Evolutionary conservation across 345 rosid genomes (phyloP), one percentile per base, ranked within the genome.

Genomic region (Populus nigra): DNA sequence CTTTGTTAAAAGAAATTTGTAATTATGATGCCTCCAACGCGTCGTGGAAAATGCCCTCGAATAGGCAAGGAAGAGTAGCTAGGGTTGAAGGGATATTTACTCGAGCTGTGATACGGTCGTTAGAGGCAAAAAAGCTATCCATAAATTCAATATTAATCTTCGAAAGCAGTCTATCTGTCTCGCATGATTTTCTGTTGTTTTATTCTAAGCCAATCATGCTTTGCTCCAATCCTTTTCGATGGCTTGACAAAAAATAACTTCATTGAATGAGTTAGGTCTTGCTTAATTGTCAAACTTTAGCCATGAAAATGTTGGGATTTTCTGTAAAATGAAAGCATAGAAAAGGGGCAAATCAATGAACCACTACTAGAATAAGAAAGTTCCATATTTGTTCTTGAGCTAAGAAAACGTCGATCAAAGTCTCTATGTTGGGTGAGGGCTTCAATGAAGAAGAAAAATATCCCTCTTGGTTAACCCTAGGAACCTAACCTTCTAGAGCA

Each of bases 241-340:
- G 68, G 76, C 29, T 49, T 38, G 45, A 45, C 63, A 31, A 47
- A 43, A 43, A 17, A 65, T 29, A 33, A 65, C 62, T n/a, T 27
- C 67, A 61, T 47, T 25, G 29, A 27, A 69, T 15, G 39, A 55
- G 78, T 66, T 73, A 76, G 78, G 45, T 49, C 20, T 69, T 74
- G 1, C 13, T 25, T 38, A 39, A 50, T 76, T 76, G 68, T 57
- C 78, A 68, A 76, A 49, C 70, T 50, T 16, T n/a, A 63, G 59
- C 59, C 61, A 27, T 61, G n/a, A 55, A 61, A 57, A 20, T 49
- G 62, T 15, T 61, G 35, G 4, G 25, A 36, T 59, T 23, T 23
- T 39, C 11, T 8, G 15, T 4, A 29, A 29, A 27, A 4, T 74
- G 39, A 73, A n/a, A 74, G 39, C 50, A 27, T 36, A 23, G 43